These are phyloP conservation scores for Vitis amurensis DNA, from an alignment of 164 flowering plant genomes.

Conservation along the genomic window DNA sequence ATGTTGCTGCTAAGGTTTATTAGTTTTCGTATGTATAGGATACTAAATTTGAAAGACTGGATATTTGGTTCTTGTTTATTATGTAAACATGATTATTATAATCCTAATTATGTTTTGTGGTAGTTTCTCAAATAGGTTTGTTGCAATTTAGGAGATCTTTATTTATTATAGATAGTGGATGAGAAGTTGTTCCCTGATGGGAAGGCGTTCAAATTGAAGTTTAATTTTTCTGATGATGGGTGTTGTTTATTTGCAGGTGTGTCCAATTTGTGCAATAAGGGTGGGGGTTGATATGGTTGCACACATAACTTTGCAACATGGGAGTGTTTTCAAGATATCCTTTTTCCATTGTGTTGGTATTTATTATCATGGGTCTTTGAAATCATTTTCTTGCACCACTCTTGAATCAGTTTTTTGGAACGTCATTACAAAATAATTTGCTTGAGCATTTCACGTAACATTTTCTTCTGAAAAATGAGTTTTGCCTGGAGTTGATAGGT, in stretches of 20 bases:
- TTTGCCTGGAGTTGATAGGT: too few species aligned
- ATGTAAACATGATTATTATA: too few species aligned
- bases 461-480: too few species aligned
- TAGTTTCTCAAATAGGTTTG: too few species aligned
- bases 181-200: background rate
- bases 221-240: conserved; percentile 2
- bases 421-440: background rate
- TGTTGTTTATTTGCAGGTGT: conserved; percentile 45
- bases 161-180: background rate
- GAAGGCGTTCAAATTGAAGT: background rate
- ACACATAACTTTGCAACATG: conserved; percentile 73
- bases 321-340: conserved; percentile 75
- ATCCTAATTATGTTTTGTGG: too few species aligned
- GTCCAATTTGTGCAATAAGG: conserved; percentile 72
- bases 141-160: too few species aligned
- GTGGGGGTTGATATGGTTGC: conserved; percentile 78
- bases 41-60: too few species aligned
- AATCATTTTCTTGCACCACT: too few species aligned
- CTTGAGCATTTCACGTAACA: too few species aligned
- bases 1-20: too few species aligned
- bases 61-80: too few species aligned
- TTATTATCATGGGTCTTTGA: background rate
- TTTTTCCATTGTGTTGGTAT: conserved; percentile 19
- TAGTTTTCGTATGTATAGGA: too few species aligned
- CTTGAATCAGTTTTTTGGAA: background rate